These are phyloP conservation scores for Jamesozyma jinghongensis DNA, from an alignment of 805 yeast species.

Conservation along the genomic window DNA sequence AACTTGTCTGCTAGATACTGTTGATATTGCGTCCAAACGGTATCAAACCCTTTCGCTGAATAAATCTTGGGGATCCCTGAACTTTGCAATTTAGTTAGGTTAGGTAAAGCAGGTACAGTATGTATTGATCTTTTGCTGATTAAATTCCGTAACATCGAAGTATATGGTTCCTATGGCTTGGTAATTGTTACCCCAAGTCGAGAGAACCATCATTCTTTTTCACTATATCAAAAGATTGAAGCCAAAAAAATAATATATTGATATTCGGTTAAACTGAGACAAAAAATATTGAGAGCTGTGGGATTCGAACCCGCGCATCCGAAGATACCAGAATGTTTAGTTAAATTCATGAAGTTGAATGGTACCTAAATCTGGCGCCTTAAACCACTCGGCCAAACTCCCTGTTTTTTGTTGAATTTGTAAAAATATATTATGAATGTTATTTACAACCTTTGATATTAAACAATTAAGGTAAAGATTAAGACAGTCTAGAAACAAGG, in stretches of 20 bases:
- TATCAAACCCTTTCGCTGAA: constrained; percentile 47
- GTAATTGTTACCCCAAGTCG: too few species aligned
- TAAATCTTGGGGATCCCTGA: constrained; percentile 26
- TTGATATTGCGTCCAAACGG: constrained; percentile 81
- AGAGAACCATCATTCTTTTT: too few species aligned
- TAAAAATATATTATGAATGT: not conserved
- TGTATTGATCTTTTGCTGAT: constrained; percentile 23
- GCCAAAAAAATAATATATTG: too few species aligned
- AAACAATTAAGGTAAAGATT: too few species aligned
- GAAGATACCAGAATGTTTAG: constrained; percentile 35
- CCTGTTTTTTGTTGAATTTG: constrained; percentile 11
- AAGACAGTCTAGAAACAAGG: too few species aligned
- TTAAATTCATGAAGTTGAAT: constrained; percentile 1
- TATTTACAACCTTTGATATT: too few species aligned
- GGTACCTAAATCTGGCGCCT: constrained; percentile 38
- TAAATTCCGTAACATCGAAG: constrained; percentile 19
- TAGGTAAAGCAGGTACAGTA: constrained; percentile 26
- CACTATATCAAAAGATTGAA: too few species aligned
- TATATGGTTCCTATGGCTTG: too few species aligned
- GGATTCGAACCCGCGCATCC: constrained; percentile 40
- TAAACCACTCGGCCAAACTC: constrained; percentile 40
- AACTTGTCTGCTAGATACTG: constrained; percentile 49
- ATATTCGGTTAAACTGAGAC: constrained; percentile 3
- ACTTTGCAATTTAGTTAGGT: constrained; percentile 9
- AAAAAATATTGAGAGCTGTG: constrained; percentile 32